Evolutionary conservation across 345 rosid genomes (phyloP).

Genomic region (Euphorbia lathyris): DNA sequence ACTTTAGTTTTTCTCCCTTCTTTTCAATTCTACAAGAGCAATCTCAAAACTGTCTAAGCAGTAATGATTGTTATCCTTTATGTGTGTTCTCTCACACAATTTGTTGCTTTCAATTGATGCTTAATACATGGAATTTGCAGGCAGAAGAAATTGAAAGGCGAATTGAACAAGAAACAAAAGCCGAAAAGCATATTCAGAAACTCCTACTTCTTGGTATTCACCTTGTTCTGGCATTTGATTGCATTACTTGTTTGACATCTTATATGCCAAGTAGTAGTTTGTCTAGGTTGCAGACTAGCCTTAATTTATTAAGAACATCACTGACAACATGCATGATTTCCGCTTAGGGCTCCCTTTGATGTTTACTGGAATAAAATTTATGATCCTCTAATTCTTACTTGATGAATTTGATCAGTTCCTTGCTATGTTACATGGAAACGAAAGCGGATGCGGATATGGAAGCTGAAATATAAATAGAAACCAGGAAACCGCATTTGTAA

Average conservation of each 20-base stretch:
- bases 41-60: neutral
- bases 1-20: neutral
- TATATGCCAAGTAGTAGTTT: neutral
- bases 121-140: constrained; percentile 36
- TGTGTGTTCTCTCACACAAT: constrained; percentile 2
- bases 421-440: no score
- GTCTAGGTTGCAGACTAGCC: neutral
- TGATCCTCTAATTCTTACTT: neutral
- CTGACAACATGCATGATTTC: constrained; percentile 10
- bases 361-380: neutral
- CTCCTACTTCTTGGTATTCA: constrained; percentile 82
- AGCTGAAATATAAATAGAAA: no score
- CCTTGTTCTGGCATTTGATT: constrained; percentile 8
- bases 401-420: neutral
- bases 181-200: constrained; percentile 90
- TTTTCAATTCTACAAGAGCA: neutral
- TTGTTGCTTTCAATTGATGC: constrained; percentile 3
- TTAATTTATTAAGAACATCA: constrained; percentile 8
- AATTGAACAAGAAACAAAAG: constrained; percentile 91
- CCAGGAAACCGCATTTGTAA: no score
- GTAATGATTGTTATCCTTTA: constrained; percentile 1
- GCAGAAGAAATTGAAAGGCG: constrained; percentile 92
- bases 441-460: no score
- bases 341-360: neutral
- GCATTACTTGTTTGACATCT: constrained; percentile 1